Conservation (phyloP, 2,329 filamentous ascomycete genomes). For the Paecilomyces variotii region DNA sequence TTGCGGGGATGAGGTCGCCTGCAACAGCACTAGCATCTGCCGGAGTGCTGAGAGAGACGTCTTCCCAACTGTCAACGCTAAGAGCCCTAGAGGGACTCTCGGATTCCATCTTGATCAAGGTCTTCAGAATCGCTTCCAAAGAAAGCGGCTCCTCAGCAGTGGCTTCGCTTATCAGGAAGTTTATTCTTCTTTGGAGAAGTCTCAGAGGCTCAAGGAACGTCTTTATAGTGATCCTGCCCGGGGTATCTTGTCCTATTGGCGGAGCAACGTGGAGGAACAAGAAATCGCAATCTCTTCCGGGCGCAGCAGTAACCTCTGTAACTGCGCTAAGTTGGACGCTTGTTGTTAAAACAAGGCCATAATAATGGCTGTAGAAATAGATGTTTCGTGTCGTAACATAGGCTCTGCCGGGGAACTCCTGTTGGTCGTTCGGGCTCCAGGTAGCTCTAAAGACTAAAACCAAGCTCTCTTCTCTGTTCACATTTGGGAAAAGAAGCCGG, state of each 20-base stretch:
- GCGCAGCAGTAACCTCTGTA: constrained; percentile 79
- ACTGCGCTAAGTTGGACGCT: constrained; percentile 67
- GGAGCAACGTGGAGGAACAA: constrained; percentile 75
- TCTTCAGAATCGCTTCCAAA: constrained; percentile 61
- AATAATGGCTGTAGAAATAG: constrained; percentile 94
- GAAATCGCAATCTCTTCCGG: constrained; percentile 87
- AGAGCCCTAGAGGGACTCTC: constrained; percentile 54
- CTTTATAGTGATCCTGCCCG: constrained; percentile 76
- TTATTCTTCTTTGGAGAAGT: constrained; percentile 73
- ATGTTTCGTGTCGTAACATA: constrained; percentile 82
- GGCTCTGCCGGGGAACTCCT: constrained; percentile 73
- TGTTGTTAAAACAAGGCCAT: constrained; percentile 81
- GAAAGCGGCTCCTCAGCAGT: constrained; percentile 62
- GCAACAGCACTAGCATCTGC: constrained; percentile 49
- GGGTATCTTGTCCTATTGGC: constrained; percentile 52
- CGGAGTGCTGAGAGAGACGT: constrained; percentile 56
- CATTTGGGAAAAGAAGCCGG: constrained; percentile 77
- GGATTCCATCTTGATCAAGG: constrained; percentile 66
- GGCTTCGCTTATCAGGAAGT: constrained; percentile 74
- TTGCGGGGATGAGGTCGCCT: constrained; percentile 28
- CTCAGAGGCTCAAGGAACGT: constrained; percentile 83
- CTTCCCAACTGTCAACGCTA: constrained; percentile 86
- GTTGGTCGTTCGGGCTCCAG: constrained; percentile 70
- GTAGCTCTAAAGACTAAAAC: constrained; percentile 88
- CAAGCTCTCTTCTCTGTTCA: constrained; percentile 68